Conservation (phyloP, 495 filamentous ascomycete species). For the Penicillium steckii region DNA sequence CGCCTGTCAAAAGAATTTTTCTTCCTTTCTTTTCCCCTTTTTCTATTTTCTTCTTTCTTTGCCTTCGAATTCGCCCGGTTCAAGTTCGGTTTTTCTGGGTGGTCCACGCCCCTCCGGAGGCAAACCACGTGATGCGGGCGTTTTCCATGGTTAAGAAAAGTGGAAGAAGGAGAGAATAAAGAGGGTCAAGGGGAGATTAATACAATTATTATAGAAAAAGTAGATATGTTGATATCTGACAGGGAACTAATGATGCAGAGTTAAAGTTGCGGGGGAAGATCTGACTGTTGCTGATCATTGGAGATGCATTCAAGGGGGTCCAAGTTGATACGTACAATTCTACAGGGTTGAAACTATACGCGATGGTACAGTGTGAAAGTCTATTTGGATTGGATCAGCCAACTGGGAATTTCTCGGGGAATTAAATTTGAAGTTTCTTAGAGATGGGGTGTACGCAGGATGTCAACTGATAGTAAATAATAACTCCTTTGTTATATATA, state of each 20-base stretch:
- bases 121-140: not conserved
- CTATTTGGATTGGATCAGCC: too few relatives aligned
- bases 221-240: too few relatives aligned
- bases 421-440: not conserved
- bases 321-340: too few relatives aligned
- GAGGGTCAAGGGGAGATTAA: not conserved
- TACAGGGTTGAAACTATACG: too few relatives aligned
- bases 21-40: not conserved
- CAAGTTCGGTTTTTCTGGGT: too few relatives aligned
- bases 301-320: not conserved
- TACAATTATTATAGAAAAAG: not conserved
- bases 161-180: not conserved
- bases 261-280: not conserved
- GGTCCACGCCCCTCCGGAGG: slow-evolving; percentile 1
- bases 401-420: not conserved
- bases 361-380: too few relatives aligned
- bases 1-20: not conserved
- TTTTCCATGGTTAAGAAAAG: not conserved
- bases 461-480: too few relatives aligned
- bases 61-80: too few relatives aligned
- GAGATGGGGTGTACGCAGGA: too few relatives aligned
- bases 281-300: not conserved
- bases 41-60: not conserved
- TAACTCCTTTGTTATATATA: too few relatives aligned
- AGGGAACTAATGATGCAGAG: too few relatives aligned